A percentile compares a stretch with the other conserved stretches of the same genome.
Conservation (phyloP, 140 eudicot species). For the Ambrosia hybrid region DNA sequence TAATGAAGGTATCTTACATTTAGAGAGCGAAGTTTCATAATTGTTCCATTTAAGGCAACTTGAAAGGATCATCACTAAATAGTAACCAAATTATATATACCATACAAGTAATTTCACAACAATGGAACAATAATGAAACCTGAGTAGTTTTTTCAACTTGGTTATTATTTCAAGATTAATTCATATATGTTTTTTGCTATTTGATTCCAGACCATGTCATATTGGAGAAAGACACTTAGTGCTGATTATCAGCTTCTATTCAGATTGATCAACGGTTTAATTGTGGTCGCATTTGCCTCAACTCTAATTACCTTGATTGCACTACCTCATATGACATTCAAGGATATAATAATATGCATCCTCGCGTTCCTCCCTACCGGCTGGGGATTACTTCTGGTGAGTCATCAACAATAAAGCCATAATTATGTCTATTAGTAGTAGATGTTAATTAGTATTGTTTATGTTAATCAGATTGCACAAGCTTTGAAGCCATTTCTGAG, state of each 20-base stretch:
- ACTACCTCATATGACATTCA: slow-evolving; percentile 65
- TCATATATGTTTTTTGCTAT: slow-evolving; percentile 5
- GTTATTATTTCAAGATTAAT: background rate
- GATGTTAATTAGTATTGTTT: slow-evolving; percentile 9
- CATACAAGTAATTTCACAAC: no score
- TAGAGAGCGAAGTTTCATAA: background rate
- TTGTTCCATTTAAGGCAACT: no score
- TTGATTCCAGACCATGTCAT: slow-evolving; percentile 49
- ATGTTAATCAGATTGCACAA: slow-evolving; percentile 65
- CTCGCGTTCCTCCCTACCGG: slow-evolving; percentile 94
- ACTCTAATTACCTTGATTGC: slow-evolving; percentile 56
- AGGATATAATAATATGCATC: slow-evolving; percentile 69
- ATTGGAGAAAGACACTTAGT: slow-evolving; percentile 69
- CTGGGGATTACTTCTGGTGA: slow-evolving; percentile 90
- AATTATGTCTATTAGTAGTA: background rate
- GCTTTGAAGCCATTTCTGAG: slow-evolving; percentile 59
- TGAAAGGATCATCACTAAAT: no score
- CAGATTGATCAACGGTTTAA: slow-evolving; percentile 65
- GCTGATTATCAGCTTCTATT: slow-evolving; percentile 72
- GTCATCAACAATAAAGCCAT: slow-evolving; percentile 15
- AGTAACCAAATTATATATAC: no score
- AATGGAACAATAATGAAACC: no score
- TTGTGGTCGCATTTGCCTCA: slow-evolving; percentile 55
- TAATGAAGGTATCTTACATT: slow-evolving; percentile 54
- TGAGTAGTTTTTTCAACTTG: no score